These are phyloP conservation scores for Solanum habrochaites DNA, from an alignment of 257 asterid species.

Conservation along the genomic window DNA sequence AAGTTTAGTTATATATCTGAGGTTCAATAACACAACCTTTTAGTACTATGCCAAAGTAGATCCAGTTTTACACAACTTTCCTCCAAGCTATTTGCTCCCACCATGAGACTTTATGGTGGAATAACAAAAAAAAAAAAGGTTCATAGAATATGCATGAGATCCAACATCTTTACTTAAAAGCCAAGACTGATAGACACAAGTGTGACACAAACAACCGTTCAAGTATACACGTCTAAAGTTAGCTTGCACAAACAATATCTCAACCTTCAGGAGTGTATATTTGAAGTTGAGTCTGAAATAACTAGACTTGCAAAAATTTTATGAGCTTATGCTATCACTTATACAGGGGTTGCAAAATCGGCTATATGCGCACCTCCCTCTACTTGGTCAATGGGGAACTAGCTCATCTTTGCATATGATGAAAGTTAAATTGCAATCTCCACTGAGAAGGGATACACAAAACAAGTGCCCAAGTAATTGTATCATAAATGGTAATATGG, in stretches of 20 bases:
- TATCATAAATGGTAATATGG: background rate
- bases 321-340: background rate
- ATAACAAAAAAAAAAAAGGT: background rate
- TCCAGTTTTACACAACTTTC: background rate
- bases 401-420: background rate
- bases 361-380: background rate
- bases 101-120: background rate
- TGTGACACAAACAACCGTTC: background rate
- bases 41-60: background rate
- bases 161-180: background rate
- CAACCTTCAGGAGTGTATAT: background rate
- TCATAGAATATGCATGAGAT: background rate
- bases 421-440: background rate
- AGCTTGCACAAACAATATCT: background rate
- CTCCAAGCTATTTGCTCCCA: background rate
- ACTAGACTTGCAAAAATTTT: background rate
- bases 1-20: background rate
- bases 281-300: background rate
- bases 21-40: background rate
- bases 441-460: background rate
- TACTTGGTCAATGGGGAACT: background rate
- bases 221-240: background rate
- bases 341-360: background rate
- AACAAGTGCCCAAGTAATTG: background rate
- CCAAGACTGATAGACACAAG: background rate